Evolutionary conservation across 371 early-diverging fungal genomes (phyloP).

Genomic region (Parasitella parasitica): DNA sequence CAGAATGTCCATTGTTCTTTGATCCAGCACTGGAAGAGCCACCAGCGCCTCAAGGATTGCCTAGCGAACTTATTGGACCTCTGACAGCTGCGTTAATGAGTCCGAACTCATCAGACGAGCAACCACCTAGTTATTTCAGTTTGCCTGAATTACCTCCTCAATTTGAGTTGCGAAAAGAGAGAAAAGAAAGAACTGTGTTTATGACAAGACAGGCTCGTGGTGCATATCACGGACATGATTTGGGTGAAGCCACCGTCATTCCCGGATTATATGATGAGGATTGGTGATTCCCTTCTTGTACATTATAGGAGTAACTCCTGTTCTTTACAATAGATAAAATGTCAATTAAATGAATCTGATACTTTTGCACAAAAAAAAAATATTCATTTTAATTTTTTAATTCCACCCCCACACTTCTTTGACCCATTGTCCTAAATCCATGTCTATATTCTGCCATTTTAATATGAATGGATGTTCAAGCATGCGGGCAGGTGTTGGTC

Average conservation of each 20-base stretch:
- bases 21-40: slow-evolving; percentile 34
- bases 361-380: not conserved
- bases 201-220: slow-evolving; percentile 22
- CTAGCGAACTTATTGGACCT: slow-evolving; percentile 25
- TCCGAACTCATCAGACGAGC: slow-evolving; percentile 10
- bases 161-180: slow-evolving; percentile 27
- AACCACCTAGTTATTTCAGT: slow-evolving; percentile 38
- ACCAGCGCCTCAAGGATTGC: slow-evolving; percentile 21
- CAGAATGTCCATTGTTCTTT: slow-evolving; percentile 35
- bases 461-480: slow-evolving; percentile 65
- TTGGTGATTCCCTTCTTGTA: slow-evolving; percentile 17
- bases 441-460: slow-evolving; percentile 48
- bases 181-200: slow-evolving; percentile 29
- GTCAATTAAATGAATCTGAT: too few relatives aligned
- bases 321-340: too few relatives aligned
- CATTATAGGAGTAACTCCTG: too few relatives aligned
- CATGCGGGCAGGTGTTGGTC: slow-evolving; percentile 80
- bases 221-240: slow-evolving; percentile 14
- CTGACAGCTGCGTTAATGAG: slow-evolving; percentile 25
- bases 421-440: slow-evolving; percentile 53
- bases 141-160: slow-evolving; percentile 34
- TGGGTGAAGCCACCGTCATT: slow-evolving; percentile 29
- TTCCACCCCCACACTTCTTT: slow-evolving; percentile 61
- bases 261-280: slow-evolving; percentile 37
- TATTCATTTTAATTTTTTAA: not conserved